Conservation (phyloP, 345 rosid species). For the Passiflora organensis region DNA sequence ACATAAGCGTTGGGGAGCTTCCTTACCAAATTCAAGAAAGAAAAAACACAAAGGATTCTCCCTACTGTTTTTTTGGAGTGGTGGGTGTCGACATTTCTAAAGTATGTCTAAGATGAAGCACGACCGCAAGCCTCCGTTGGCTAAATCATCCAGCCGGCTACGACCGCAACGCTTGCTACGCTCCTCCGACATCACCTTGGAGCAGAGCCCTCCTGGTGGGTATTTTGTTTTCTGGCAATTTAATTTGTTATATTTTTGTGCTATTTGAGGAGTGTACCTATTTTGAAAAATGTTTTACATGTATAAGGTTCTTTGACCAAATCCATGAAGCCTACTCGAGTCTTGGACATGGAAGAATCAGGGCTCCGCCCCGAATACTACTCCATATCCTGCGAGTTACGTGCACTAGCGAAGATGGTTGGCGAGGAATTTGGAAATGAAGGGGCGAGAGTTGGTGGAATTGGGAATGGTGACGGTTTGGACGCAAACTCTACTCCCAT, state of each 20-base stretch:
- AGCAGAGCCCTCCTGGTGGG: conserved; percentile 65
- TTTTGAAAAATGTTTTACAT: neutral
- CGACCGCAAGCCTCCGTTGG: conserved; percentile 66
- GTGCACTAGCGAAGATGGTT: conserved; percentile 53
- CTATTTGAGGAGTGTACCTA: neutral
- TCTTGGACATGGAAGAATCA: conserved; percentile 25
- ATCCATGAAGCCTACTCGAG: conserved; percentile 40
- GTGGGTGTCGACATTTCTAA: neutral
- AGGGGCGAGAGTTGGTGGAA: conserved; percentile 7
- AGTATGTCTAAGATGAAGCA: conserved; percentile 64
- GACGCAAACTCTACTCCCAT: conserved; percentile 34
- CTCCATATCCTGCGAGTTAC: conserved; percentile 61
- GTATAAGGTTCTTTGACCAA: conserved; percentile 51
- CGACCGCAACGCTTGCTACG: conserved; percentile 50
- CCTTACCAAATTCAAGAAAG: too few species aligned
- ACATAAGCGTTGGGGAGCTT: neutral
- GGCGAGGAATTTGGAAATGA: conserved; percentile 31
- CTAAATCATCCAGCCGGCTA: conserved; percentile 62
- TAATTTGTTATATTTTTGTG: neutral
- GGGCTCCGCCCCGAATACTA: conserved; percentile 52
- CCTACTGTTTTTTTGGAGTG: neutral
- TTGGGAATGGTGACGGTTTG: conserved; percentile 7
- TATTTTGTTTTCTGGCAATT: too few species aligned
- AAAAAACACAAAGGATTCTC: neutral
- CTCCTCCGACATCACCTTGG: conserved; percentile 31